Percentiles rank a stretch among this genome's conserved stretches.
phyloP scores from a whole-genome alignment of 345 rosid species.

The Lenwebbia sp. region DNA sequence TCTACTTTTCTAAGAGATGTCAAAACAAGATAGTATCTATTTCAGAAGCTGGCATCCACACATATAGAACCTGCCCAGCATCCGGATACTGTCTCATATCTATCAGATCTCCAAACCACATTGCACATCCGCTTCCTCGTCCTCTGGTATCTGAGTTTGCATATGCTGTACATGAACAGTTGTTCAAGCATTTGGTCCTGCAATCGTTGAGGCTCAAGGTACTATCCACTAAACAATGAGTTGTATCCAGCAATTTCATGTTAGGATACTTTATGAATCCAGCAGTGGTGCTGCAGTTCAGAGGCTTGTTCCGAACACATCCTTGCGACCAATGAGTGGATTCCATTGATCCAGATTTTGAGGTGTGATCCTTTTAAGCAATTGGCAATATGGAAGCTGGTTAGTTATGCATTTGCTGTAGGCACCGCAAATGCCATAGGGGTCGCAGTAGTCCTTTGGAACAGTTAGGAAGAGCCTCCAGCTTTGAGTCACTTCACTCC shows the following conservation, averaged over 20 bases:
- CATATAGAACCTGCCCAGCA: slow-evolving; percentile 28
- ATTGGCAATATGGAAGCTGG: no score
- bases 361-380: no score
- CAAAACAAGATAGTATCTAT: slow-evolving; percentile 6
- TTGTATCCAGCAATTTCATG: slow-evolving; percentile 29
- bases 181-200: slow-evolving; percentile 9
- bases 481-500: not conserved
- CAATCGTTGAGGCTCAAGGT: slow-evolving; percentile 5
- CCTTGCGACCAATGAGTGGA: slow-evolving; percentile 27
- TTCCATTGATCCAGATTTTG: slow-evolving; percentile 13
- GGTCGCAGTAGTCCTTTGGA: slow-evolving; percentile 20
- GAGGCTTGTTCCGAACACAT: slow-evolving; percentile 14
- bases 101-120: slow-evolving; percentile 20
- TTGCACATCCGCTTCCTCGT: not conserved
- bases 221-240: slow-evolving; percentile 3
- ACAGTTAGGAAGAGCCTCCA: not conserved
- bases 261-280: slow-evolving; percentile 13
- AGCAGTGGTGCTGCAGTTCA: slow-evolving; percentile 14
- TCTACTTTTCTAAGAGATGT: not conserved
- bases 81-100: slow-evolving; percentile 19
- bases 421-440: slow-evolving; percentile 13
- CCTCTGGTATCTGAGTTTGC: not conserved
- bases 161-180: slow-evolving; percentile 26
- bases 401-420: not conserved
- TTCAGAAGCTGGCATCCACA: no score